Conservation (phyloP, 2,329 filamentous ascomycete species). For the Penicillium psychrosexuale region DNA sequence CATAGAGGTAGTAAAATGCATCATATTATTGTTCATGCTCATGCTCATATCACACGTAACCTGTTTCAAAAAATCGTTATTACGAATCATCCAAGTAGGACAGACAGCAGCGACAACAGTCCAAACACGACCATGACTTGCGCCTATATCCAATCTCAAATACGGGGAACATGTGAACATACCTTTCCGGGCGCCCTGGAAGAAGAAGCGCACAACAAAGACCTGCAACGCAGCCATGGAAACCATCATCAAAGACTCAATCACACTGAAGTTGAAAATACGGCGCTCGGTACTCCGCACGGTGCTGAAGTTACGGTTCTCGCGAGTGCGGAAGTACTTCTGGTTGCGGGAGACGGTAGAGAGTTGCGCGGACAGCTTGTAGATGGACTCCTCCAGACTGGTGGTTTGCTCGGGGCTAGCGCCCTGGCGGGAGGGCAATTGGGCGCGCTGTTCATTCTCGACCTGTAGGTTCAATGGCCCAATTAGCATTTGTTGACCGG, state of each 20-base stretch:
- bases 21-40: conserved; percentile 34
- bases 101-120: neutral
- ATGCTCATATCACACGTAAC: conserved; percentile 39
- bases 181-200: conserved; percentile 78
- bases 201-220: conserved; percentile 97
- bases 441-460: conserved; percentile 80
- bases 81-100: neutral
- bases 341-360: conserved; percentile 95
- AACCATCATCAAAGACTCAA: conserved; percentile 87
- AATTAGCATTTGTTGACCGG: neutral
- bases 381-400: conserved; percentile 85
- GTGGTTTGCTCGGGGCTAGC: conserved; percentile 85
- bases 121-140: neutral
- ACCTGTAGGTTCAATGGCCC: conserved; percentile 55
- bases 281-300: conserved; percentile 92
- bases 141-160: neutral
- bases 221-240: conserved; percentile 96
- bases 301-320: conserved; percentile 98
- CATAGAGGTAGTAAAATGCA: conserved; percentile 21
- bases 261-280: conserved; percentile 95
- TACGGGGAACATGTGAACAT: conserved; percentile 21
- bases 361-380: conserved; percentile 88
- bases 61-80: conserved; percentile 19
- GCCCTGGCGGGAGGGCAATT: conserved; percentile 84
- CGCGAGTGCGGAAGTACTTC: conserved; percentile 98